Base-by-base conservation (phyloP, 345 rosid species). In the Anastatica hierochuntica region DNA sequence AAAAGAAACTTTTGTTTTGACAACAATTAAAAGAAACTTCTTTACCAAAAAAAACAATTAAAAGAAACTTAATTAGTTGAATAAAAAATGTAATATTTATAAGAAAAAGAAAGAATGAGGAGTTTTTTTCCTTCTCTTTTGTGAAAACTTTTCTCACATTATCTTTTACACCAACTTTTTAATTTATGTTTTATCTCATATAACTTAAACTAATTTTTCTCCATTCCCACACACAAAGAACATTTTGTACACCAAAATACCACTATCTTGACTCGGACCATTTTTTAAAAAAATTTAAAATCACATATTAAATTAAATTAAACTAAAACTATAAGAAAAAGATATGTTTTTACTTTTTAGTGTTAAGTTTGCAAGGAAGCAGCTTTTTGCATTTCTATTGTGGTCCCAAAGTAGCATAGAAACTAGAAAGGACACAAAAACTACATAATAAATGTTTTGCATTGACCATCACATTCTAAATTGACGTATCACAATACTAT, bases 321-420 rank as follows among this genome's bases (percentile, higher is more conserved):
- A 21, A 8, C 8, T 29, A 3, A 29, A 6, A 29, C 9, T 8
- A 29, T 6, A 8, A 8, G 9, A 29, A 8, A 29, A 29, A 29
- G 6, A 29, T 29, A 8, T 14, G 8, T 40, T 2, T 39, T 23
- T n/a, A 12, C 24, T 2, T 42, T 8, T 26, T 43, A 21, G 29
- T 43, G 10, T 26, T 27, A 18, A 7, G 19, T n/a, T 49, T 19
- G 10, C 24, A 50, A 31, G 19, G 42, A 61, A 50, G 29, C 43
- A 42, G 51, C 43, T 12, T 41, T 53, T 7, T 2, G 2, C 10
- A 37, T 5, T 15, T 8, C 8, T 8, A 7, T 6, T 6, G 8
- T 51, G 38, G 52, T 43, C 51, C 35, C 27, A 42, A 43, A 61
- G 58, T 50, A 33, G 19, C 37, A 42, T 6, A 23, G 52, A 51